Conservation (phyloP, 1,284 basidiomycete species). For the Spongispora temasekensis region DNA sequence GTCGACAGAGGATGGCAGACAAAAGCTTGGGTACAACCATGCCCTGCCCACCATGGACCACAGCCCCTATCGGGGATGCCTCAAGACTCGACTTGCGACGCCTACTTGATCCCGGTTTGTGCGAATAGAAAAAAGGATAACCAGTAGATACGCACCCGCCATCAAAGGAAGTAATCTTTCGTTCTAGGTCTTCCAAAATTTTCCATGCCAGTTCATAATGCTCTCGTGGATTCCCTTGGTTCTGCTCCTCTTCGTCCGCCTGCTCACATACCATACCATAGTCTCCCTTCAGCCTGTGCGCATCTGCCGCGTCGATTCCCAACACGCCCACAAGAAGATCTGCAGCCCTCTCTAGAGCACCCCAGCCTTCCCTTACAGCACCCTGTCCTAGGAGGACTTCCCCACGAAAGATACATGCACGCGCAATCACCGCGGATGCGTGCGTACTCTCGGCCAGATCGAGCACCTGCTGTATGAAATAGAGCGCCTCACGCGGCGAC, state of each 20-base stretch:
- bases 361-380: conserved; percentile 53
- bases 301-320: conserved; percentile 62
- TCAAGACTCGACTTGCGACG: conserved; percentile 45
- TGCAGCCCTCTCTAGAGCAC: conserved; percentile 54
- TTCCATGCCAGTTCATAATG: conserved; percentile 55
- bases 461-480: conserved; percentile 74
- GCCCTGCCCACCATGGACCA: conserved; percentile 44
- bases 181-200: conserved; percentile 61
- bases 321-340: conserved; percentile 45
- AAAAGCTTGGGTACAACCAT: conserved; percentile 68
- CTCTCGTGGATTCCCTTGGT: conserved; percentile 47
- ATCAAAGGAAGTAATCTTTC: conserved; percentile 55
- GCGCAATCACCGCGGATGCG: conserved; percentile 62
- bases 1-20: conserved; percentile 68
- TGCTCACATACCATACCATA: conserved; percentile 52
- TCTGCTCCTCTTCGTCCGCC: conserved; percentile 39
- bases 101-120: too few species aligned
- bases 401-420: conserved; percentile 63
- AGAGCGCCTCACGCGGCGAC: conserved; percentile 79
- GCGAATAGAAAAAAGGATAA: not conserved
- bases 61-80: conserved; percentile 27
- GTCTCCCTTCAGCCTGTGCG: conserved; percentile 63
- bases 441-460: conserved; percentile 69
- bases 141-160: conserved; percentile 41
- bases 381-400: conserved; percentile 71